phyloP scores from a whole-genome alignment of 306 rosid genomes.

The Rosa persica region DNA sequence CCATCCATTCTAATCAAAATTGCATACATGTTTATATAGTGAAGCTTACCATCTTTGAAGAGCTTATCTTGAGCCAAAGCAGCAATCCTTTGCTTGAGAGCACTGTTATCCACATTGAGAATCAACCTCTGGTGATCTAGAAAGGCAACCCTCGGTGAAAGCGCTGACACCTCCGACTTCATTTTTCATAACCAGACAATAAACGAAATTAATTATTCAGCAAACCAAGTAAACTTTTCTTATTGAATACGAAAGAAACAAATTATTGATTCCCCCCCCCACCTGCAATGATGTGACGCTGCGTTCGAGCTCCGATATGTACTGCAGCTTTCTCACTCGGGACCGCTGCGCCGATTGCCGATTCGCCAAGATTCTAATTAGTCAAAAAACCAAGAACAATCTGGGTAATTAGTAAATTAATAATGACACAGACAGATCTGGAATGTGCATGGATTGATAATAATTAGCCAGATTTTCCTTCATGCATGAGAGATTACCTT shows the following conservation, averaged over 20 bases:
- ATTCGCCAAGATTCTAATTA: constrained; percentile 73
- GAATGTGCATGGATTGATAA: constrained; percentile 3
- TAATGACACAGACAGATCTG: neutral
- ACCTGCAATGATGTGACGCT: constrained; percentile 92
- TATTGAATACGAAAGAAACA: neutral
- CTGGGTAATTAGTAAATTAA: neutral
- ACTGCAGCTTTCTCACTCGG: constrained; percentile 86
- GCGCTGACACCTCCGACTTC: constrained; percentile 90
- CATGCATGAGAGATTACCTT: constrained; percentile 50
- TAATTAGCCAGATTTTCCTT: neutral
- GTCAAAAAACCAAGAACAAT: neutral
- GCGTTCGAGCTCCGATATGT: constrained; percentile 88
- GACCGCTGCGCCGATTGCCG: constrained; percentile 96
- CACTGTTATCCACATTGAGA: constrained; percentile 83
- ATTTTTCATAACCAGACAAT: constrained; percentile 3
- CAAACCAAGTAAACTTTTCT: neutral
- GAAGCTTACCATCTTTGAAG: constrained; percentile 79
- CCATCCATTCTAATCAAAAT: too few relatives aligned
- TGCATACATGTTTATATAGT: too few relatives aligned
- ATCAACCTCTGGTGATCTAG: constrained; percentile 96
- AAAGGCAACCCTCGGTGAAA: constrained; percentile 91
- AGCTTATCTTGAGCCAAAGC: constrained; percentile 96
- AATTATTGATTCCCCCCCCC: neutral
- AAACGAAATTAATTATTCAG: neutral
- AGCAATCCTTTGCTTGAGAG: constrained; percentile 94